Conservation (phyloP, 2,329 filamentous ascomycete genomes). For the Ramichloridium luteum region DNA sequence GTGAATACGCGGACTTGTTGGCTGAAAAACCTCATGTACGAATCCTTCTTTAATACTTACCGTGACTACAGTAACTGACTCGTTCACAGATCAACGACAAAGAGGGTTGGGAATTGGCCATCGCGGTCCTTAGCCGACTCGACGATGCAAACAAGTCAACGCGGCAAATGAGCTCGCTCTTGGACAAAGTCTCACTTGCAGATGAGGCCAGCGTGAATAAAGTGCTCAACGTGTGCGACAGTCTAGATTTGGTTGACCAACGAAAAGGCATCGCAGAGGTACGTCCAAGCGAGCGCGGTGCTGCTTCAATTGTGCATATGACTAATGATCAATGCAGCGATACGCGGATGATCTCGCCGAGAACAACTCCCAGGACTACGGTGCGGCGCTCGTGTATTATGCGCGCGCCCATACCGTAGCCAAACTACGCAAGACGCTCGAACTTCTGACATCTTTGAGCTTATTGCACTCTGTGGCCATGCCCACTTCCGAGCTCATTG, state of each 20-base stretch:
- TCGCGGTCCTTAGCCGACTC: slow-evolving; percentile 70
- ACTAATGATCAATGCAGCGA: slow-evolving; percentile 41
- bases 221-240: slow-evolving; percentile 64
- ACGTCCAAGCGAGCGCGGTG: no score
- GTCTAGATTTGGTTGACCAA: slow-evolving; percentile 65
- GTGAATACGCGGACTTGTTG: slow-evolving; percentile 61
- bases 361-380: slow-evolving; percentile 55
- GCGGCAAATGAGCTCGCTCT: slow-evolving; percentile 59
- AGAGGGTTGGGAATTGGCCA: slow-evolving; percentile 79
- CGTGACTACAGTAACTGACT: slow-evolving; percentile 6
- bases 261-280: slow-evolving; percentile 76
- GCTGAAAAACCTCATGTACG: slow-evolving; percentile 23
- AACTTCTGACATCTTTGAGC: slow-evolving; percentile 76
- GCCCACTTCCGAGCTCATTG: slow-evolving; percentile 58
- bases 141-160: slow-evolving; percentile 61
- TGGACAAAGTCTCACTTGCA: slow-evolving; percentile 60
- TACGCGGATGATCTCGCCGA: slow-evolving; percentile 69
- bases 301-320: neutral
- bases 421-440: slow-evolving; percentile 75
- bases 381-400: slow-evolving; percentile 81
- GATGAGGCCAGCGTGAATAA: slow-evolving; percentile 66
- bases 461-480: slow-evolving; percentile 74
- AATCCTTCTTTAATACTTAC: neutral
- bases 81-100: slow-evolving; percentile 18
- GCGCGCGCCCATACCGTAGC: slow-evolving; percentile 65